phyloP scores from a whole-genome alignment of 2,329 filamentous ascomycete genomes.

The Aschersonia sp. region DNA sequence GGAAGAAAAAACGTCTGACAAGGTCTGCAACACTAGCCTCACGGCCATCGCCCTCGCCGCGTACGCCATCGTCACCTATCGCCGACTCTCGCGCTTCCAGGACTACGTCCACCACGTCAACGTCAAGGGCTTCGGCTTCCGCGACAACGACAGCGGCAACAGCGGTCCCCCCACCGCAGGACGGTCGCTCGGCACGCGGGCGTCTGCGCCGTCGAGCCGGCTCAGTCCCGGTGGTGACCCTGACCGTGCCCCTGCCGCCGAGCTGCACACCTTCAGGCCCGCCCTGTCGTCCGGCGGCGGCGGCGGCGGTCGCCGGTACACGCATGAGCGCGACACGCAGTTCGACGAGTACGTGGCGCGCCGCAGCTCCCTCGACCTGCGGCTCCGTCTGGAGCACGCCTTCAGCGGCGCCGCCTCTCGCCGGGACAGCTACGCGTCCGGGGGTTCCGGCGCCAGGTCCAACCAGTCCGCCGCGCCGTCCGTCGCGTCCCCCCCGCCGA shows the following conservation, averaged over 20 bases:
- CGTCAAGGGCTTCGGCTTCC: constrained; percentile 33
- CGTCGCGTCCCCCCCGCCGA: not conserved
- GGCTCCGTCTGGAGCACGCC: constrained; percentile 13
- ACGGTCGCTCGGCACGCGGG: constrained; percentile 13
- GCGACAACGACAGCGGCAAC: constrained; percentile 12
- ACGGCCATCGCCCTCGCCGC: constrained; percentile 26
- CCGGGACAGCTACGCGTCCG: not conserved
- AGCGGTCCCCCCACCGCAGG: too few species aligned
- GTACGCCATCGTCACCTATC: constrained; percentile 33
- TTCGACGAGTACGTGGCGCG: constrained; percentile 30
- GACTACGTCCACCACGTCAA: constrained; percentile 35
- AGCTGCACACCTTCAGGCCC: too few species aligned
- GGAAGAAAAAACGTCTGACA: constrained; percentile 1
- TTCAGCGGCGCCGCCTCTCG: constrained; percentile 13
- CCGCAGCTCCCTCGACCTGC: constrained; percentile 11
- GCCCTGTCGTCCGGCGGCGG: constrained; percentile 6
- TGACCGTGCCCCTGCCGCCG: too few species aligned
- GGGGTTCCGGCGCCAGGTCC: too few species aligned
- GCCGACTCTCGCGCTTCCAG: constrained; percentile 31
- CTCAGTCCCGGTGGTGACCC: constrained; percentile 15
- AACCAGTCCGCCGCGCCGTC: too few species aligned
- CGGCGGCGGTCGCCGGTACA: constrained; percentile 17
- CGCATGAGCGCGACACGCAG: constrained; percentile 29
- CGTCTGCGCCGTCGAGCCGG: constrained; percentile 12
- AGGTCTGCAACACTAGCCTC: constrained; percentile 14